Base-by-base conservation (phyloP, 2,329 filamentous ascomycete species). In the Pezicula carpinea region DNA sequence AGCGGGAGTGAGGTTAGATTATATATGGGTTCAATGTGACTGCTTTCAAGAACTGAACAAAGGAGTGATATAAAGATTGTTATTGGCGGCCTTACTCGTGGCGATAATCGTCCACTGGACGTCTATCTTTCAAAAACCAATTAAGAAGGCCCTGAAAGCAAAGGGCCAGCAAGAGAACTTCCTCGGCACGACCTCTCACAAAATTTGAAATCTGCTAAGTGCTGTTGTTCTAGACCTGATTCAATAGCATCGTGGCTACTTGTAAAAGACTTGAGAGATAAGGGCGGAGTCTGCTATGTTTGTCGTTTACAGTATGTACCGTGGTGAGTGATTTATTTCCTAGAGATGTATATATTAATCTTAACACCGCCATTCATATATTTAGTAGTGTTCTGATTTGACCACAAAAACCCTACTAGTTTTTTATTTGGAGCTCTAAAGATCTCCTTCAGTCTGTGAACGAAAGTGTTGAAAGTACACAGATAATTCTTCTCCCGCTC, bases 91-190 rank as follows among this genome's bases (percentile, higher is more conserved):
- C 13, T 38, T 7, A 38, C n/a, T 4, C 87, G 93, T 59, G n/a
- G n/a, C n/a, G n/a, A 93, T 93, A 52, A 89, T 84, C 43, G 87
- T 92, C 63, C 95, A 93, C 62, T 83, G 83, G 73, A 87, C 88
- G 1, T n/a, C 88, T 93, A 64, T 81, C 83, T 35, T 80, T 89
- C 29, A 87, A 95, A 64, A 86, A 78, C 57, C 76, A 83, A 38
- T 87, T 55, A 79, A 90, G 57, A 87, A 92, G 62, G 89, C 88
- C 0, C 79, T 90, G 2, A 85, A 91, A 62, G 75, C 89, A 50
- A 92, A 92, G 64, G 74, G 79, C 18, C 81, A 85, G 51, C 77
- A 82, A 54, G 78, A 82, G 56, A 85, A 84, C 51, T 87, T 86
- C 59, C 86, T 87, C 53, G 83, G 87, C 58, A 85, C 86, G 44